Evolutionary conservation across 225 moss, liverwort and hornwort species (phyloP), one percentile per base, ranked within the genome.

Genomic region (Rhytidiadelphus loreus): DNA sequence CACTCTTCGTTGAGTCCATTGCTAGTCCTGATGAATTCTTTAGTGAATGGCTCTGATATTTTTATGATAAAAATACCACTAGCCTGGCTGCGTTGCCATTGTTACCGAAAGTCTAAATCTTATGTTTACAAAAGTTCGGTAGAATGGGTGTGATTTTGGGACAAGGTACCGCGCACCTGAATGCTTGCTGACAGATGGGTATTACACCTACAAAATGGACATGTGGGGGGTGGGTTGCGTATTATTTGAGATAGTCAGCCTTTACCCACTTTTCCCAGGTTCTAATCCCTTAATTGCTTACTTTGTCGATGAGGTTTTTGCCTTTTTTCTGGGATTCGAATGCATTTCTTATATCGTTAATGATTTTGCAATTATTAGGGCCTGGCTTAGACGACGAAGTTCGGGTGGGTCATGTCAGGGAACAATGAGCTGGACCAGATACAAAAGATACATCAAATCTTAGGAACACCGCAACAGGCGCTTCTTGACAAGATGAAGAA

Each of bases 221-320:
- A 97, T 97, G 93, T 97, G 96, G 96, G 95, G 96, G 52, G 94
- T 95, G 62, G 96, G 95, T 69, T 97, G 96, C 90, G 96, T 97
- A 5, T 88, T 96, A 39, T 96, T 96, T 90, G 96, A 97, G 82
- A 96, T 96, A 65, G 90, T 95, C 77, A 96, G 94, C 88, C 94
- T 94, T 63, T 90, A 90, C 57, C 96, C 95, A 44, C 95, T 96
- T 53, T 97, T 97, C 90, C 93, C 96, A 96, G 96, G 96, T 96
- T 80, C 89, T 55, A 20, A 82, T 23, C 46, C 57, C 70, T 62
- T 69, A 52, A 35, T 43, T 59, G 9, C 63, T 43, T 50, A 39
- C 39, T 73, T 75, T 74, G 35, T 64, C 11, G 3, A 72, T 59
- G 25, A 79, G 58, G 1, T 52, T 78, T 35, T 37, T 2, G 32